Percentiles rank a stretch among this genome's conserved stretches.
Evolutionary conservation across 495 filamentous ascomycete genomes (phyloP).

Genomic region (Chaetomidium leptoderma): DNA sequence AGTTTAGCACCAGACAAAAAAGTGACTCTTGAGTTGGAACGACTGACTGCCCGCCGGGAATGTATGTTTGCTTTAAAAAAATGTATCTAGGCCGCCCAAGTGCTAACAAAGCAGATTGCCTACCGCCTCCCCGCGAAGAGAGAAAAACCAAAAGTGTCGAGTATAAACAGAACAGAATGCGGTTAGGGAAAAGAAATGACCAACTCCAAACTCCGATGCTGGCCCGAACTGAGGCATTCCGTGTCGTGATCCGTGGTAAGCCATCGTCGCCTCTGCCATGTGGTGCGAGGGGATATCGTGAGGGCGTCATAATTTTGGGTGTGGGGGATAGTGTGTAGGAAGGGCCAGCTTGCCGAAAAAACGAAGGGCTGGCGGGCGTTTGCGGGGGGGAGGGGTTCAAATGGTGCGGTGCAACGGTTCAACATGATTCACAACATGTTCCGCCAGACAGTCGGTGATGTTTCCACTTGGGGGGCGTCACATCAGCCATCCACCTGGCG

Average conservation of each 20-base stretch:
- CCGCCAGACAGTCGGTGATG: conserved; percentile 24
- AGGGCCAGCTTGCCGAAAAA: no score
- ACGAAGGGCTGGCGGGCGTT: no score
- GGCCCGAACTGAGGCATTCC: conserved; percentile 15
- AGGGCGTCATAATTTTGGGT: not conserved
- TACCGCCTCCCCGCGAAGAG: not conserved
- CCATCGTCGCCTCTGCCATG: conserved; percentile 14
- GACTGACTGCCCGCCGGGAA: no score
- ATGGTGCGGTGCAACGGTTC: not conserved
- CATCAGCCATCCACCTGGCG: conserved; percentile 23
- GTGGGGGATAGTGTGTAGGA: no score
- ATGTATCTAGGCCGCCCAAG: not conserved
- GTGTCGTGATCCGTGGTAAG: conserved; percentile 19
- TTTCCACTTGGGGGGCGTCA: not conserved
- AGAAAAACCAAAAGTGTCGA: not conserved
- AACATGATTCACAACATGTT: conserved; percentile 5
- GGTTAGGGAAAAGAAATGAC: conserved; percentile 6
- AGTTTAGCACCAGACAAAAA: no score
- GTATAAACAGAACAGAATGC: conserved; percentile 9
- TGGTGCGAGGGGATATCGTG: no score
- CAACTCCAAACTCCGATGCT: conserved; percentile 32
- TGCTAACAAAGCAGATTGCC: not conserved
- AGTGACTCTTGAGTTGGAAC: no score
- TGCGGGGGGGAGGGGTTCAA: not conserved
- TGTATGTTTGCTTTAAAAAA: not conserved